phyloP scores from a whole-genome alignment of 768 basidiomycete genomes.

The Tylopilus sp. region DNA sequence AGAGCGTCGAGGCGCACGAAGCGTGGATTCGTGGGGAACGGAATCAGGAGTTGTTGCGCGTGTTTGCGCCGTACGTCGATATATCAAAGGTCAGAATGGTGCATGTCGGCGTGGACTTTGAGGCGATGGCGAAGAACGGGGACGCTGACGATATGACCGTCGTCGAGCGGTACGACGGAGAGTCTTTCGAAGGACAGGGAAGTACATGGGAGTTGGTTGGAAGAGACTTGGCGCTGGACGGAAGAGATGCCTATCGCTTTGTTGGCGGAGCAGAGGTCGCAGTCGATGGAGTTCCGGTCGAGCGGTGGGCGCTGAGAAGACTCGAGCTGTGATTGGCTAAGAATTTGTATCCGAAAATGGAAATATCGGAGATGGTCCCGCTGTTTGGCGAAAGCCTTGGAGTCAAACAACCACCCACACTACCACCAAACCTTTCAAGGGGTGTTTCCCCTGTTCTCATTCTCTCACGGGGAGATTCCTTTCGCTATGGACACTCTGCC shows the following conservation, averaged over 20 bases:
- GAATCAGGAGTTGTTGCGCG: slow-evolving; percentile 37
- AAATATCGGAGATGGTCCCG: no score
- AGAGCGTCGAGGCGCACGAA: slow-evolving; percentile 37
- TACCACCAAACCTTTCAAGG: neutral
- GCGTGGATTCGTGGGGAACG: slow-evolving; percentile 40
- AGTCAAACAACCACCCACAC: slow-evolving; percentile 24
- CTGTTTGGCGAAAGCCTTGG: slow-evolving; percentile 23
- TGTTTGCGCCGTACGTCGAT: slow-evolving; percentile 30
- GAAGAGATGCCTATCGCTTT: slow-evolving; percentile 15
- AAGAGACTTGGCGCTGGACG: slow-evolving; percentile 10
- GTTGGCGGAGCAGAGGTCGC: neutral
- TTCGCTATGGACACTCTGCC: slow-evolving; percentile 20
- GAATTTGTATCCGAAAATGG: no score
- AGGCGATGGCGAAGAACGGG: slow-evolving; percentile 20
- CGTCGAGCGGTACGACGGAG: slow-evolving; percentile 8
- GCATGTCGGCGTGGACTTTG: slow-evolving; percentile 41
- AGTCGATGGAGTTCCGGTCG: neutral
- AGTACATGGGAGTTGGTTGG: slow-evolving; percentile 7
- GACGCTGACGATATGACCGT: neutral
- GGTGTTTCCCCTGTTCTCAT: neutral
- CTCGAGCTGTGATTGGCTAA: neutral
- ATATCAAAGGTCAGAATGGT: slow-evolving; percentile 32
- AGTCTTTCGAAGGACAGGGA: no score
- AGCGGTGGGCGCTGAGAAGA: slow-evolving; percentile 13
- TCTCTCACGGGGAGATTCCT: no score